Base-by-base conservation (phyloP, 768 basidiomycete species). In the Panaeolus papilionaceus region DNA sequence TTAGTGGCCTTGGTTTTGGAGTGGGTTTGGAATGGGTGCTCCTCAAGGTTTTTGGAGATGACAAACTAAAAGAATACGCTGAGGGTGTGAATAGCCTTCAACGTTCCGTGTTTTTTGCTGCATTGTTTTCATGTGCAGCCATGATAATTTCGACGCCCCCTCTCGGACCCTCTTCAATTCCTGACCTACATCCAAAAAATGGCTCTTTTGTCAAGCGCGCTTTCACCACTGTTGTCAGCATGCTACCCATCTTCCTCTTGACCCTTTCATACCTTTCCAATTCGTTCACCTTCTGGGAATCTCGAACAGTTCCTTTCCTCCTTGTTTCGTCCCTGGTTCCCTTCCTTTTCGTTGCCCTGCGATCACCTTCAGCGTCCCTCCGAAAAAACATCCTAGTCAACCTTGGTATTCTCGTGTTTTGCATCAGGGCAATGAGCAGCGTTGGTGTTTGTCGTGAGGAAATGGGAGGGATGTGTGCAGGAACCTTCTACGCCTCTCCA, bases 261-360 rank as follows among this genome's bases (percentile, higher is more conserved):
- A 78, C 90, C 1, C 64, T 92, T 3, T 82, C 91, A 7, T 97
- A 97, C 78, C 86, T 91, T 16, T 97, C 96, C 28, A 99, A 99
- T 81, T 98, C 96, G 0, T 97, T 94, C 82, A 94, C 93, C n/a
- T 87, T 99, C 77, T 98, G 96, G 95, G 98, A 99, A 85, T 96
- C 98, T 76, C 86, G 86, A 38, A 82, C 94, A 65, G 83, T 92
- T 11, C 86, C 89, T 8, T 96, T 90, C 84, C 84, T 99, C 64
- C 80, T 90, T 68, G 75, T 90, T 51, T 86, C 86, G 42, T 92
- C 88, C 38, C 79, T 95, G 42, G 78, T 88, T 11, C 89, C 90
- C 16, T 58, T 58, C 54, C 54, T 58, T 5, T 58, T 58, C 33
- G 54, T 58, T 33, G 54, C 26, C 5, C 54, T 58, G 14, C 54